A percentile compares a stretch with the other conserved stretches of the same genome.
phyloP scores from a whole-genome alignment of 305 asterid species.

The Rubia peregrina region DNA sequence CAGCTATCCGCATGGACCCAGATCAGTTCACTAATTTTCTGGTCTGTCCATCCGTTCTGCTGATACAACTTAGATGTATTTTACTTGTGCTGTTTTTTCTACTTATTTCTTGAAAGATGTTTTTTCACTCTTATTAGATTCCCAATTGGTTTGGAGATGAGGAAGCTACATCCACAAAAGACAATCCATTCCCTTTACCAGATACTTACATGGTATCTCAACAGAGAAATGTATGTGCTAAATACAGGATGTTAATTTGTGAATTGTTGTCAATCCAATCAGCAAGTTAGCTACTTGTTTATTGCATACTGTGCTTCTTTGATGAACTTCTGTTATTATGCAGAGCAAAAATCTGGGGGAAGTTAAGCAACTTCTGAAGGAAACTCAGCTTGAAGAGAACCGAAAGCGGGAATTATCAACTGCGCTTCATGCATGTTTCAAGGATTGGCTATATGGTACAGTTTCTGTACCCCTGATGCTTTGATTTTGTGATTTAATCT shows the following conservation, averaged over 20 bases:
- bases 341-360: slow-evolving; percentile 71
- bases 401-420: slow-evolving; percentile 79
- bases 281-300: background rate
- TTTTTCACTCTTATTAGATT: slow-evolving; percentile 40
- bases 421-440: slow-evolving; percentile 82
- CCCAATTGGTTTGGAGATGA: slow-evolving; percentile 81
- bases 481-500: background rate
- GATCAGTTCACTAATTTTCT: slow-evolving; percentile 75
- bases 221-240: slow-evolving; percentile 65
- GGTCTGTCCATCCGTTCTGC: slow-evolving; percentile 33
- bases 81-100: background rate
- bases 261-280: background rate
- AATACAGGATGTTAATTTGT: background rate
- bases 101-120: slow-evolving; percentile 16
- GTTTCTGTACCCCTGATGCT: background rate
- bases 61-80: background rate
- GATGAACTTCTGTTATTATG: slow-evolving; percentile 15
- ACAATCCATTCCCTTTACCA: slow-evolving; percentile 80
- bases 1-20: slow-evolving; percentile 75
- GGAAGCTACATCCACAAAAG: slow-evolving; percentile 61
- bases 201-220: slow-evolving; percentile 80
- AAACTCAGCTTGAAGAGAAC: slow-evolving; percentile 79
- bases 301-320: slow-evolving; percentile 11
- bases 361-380: slow-evolving; percentile 72
- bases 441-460: slow-evolving; percentile 97